Base-by-base conservation (phyloP, 2,329 filamentous ascomycete species). In the Neonectria hederae region DNA sequence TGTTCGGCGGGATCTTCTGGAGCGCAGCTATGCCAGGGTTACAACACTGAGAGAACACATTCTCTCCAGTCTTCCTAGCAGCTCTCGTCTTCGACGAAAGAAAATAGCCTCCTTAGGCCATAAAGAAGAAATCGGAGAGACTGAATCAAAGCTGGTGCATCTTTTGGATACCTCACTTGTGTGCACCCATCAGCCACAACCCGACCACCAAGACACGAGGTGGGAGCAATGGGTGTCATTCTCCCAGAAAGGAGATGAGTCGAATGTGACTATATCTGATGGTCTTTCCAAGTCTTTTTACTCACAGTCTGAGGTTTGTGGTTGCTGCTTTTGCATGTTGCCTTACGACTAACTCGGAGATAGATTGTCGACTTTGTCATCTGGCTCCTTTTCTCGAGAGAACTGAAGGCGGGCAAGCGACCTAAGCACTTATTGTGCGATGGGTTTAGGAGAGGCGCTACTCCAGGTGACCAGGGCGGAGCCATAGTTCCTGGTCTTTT, bases 391-490 rank as follows among this genome's bases (percentile, higher is more conserved):
- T 97, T 97, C 77, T 87, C 86, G 13, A 84, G 86, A 69, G 79
- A 82, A 17, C 80, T 83, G 32, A 75, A 28, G 79, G 78, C 63
- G 77, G 82, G 69, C 10, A 38, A 67, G 54, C 87, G 85, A 73
- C 90, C 91, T 2, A 86, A 87, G 54, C 92, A 97, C 79, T 74
- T 97, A 5, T 85, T 99, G 5, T 94, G 93, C 70, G 90, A 97
- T 82, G 95, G 95, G 24, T 97, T 90, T 72, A 88, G 90, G 71
- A 87, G 84, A 69, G 76, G 79, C 26, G 69, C 70, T 35, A 74
- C 70, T 32, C 78, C 76, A 26, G 72, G 67, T 6, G 73, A 74
- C 6, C 68, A 76, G 13, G 63, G 61, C 1, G 65, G 66, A 9
- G 82, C 82, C 35, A 76, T 71, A 8, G 89, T 96, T 45, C 90